These are phyloP conservation scores for Microglena sp. DNA, from an alignment of 139 green algal genomes.

Conservation along the genomic window DNA sequence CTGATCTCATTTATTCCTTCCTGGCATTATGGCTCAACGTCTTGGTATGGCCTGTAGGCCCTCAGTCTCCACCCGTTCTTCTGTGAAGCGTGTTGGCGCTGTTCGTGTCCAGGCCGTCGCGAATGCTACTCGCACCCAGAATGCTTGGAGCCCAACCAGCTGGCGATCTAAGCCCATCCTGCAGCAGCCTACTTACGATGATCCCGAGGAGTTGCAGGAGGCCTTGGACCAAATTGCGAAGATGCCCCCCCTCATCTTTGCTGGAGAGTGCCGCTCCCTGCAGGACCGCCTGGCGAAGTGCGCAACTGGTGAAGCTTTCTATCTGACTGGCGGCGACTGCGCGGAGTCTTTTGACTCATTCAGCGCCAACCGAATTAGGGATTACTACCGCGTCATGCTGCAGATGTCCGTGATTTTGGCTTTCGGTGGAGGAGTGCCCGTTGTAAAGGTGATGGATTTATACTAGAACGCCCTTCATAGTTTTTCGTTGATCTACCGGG, in stretches of 20 bases:
- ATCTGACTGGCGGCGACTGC: constrained; percentile 82
- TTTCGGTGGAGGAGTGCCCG: constrained; percentile 87
- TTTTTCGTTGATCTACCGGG: too few relatives aligned
- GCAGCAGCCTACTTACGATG: constrained; percentile 64
- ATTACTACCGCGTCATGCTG: constrained; percentile 82
- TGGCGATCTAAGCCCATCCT: constrained; percentile 39
- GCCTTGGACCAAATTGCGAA: constrained; percentile 53
- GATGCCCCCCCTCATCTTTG: constrained; percentile 96
- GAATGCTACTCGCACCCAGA: too few relatives aligned
- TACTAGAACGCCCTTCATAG: too few relatives aligned
- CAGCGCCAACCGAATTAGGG: constrained; percentile 86
- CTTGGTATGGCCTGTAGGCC: too few relatives aligned
- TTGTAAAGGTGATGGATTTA: too few relatives aligned
- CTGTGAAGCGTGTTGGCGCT: too few relatives aligned
- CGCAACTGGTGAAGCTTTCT: constrained; percentile 73
- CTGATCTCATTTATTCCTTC: too few relatives aligned
- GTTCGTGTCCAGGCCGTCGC: too few relatives aligned
- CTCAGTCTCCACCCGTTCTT: too few relatives aligned
- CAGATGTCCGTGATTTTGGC: constrained; percentile 95
- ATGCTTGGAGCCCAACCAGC: constrained; percentile 37
- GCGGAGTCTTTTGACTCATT: constrained; percentile 95
- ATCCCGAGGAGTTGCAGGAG: constrained; percentile 44
- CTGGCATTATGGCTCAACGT: too few relatives aligned
- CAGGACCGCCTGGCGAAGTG: constrained; percentile 76
- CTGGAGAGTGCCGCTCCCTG: constrained; percentile 90